Evolutionary conservation across 1,139 yeast species (phyloP).

Genomic region (Kodamaea sp.): DNA sequence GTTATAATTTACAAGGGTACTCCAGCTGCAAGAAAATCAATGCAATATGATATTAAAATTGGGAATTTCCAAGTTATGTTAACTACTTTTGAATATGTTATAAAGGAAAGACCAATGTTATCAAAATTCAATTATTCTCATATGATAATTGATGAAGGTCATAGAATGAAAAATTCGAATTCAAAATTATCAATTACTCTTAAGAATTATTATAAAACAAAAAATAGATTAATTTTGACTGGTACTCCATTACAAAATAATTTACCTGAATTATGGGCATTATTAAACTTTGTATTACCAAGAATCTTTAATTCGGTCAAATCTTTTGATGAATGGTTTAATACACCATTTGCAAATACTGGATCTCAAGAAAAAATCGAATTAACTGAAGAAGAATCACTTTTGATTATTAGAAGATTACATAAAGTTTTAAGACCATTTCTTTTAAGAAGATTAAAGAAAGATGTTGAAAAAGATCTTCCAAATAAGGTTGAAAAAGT

Average conservation of each 20-base stretch:
- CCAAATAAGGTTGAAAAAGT: constrained; percentile 96
- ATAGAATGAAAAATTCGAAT: constrained; percentile 77
- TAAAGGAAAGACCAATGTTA: constrained; percentile 66
- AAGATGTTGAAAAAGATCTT: constrained; percentile 94
- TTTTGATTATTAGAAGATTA: constrained; percentile 88
- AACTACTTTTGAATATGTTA: constrained; percentile 77
- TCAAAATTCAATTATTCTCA: constrained; percentile 74
- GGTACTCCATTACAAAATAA: constrained; percentile 88
- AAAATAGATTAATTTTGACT: constrained; percentile 74
- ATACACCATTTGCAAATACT: constrained; percentile 79
- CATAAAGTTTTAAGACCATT: constrained; percentile 96
- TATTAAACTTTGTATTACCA: constrained; percentile 72
- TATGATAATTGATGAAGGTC: constrained; percentile 89
- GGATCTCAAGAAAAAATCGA: constrained; percentile 80
- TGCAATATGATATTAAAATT: constrained; percentile 57
- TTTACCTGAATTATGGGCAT: constrained; percentile 82
- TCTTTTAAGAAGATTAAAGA: constrained; percentile 87
- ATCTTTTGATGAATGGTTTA: constrained; percentile 87
- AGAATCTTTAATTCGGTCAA: constrained; percentile 80
- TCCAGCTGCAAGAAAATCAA: constrained; percentile 62
- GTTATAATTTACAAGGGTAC: constrained; percentile 73
- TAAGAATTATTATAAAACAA: constrained; percentile 69
- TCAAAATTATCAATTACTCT: constrained; percentile 71
- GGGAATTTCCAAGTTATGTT: constrained; percentile 74
- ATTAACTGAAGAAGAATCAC: constrained; percentile 86